phyloP scores from a whole-genome alignment of 768 basidiomycete species.

The Tulasnella sp. region DNA sequence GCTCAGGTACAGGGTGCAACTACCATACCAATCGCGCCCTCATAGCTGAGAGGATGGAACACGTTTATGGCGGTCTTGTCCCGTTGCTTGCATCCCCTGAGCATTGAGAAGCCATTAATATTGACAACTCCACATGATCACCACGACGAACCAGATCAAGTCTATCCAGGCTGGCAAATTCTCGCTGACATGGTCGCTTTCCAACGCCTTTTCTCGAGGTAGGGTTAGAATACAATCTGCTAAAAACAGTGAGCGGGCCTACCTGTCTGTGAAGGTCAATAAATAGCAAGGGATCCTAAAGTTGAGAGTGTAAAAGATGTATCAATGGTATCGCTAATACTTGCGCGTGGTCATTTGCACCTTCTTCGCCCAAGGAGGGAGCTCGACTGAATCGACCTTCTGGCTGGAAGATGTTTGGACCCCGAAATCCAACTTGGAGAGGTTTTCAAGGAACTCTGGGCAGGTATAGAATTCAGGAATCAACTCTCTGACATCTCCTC shows the following conservation, averaged over 20 bases:
- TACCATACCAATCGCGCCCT: conserved; percentile 70
- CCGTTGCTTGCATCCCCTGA: conserved; percentile 69
- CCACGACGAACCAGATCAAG: conserved; percentile 58
- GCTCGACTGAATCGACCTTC: conserved; percentile 77
- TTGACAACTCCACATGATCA: conserved; percentile 18
- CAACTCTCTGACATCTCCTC: conserved; percentile 90
- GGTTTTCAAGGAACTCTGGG: conserved; percentile 86
- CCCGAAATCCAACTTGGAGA: conserved; percentile 74
- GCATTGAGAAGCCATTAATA: neutral
- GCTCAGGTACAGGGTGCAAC: neutral
- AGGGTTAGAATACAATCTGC: neutral
- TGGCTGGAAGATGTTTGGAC: conserved; percentile 67
- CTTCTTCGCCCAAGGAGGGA: conserved; percentile 84
- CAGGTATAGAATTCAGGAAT: conserved; percentile 86
- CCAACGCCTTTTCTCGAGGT: conserved; percentile 62
- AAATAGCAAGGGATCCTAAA: conserved; percentile 73
- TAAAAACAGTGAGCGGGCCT: conserved; percentile 28
- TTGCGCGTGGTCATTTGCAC: neutral
- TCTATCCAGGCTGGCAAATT: conserved; percentile 88
- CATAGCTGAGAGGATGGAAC: conserved; percentile 91
- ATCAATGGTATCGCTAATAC: neutral
- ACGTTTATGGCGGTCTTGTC: conserved; percentile 74
- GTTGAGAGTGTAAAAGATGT: neutral
- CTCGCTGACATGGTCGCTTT: conserved; percentile 82
- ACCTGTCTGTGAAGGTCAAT: conserved; percentile 72